Evolutionary conservation across 1,284 basidiomycete genomes (phyloP), one percentile per base, ranked within the genome.

Genomic region (Trametes versicolor): DNA sequence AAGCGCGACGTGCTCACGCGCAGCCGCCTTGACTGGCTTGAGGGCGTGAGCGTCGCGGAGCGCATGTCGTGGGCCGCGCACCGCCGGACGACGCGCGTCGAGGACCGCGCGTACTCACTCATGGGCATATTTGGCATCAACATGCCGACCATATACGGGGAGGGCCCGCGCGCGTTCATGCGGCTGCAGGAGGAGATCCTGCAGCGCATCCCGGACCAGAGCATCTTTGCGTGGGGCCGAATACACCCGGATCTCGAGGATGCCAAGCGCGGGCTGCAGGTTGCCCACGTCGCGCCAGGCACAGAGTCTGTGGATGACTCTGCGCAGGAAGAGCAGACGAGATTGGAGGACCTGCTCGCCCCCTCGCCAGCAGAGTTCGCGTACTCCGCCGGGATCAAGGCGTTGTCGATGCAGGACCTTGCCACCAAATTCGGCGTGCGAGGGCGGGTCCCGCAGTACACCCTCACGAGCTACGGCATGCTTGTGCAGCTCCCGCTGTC

Each of bases 101-200:
- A 43, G 41, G 41, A 43, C 41, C 41, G 41, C 17, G 41, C 41
- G 41, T 43, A 43, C 41, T 43, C 41, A 17, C 41, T 43, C 41
- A 43, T 43, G 41, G 41, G 41, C 41, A 43, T 43, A 10, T 43
- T 43, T 17, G 41, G 41, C 41, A 43, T 43, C 41, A 43, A 43
- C 41, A 43, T 43, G 41, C 41, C 41, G 41, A 43, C 41, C 4
- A 43, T 43, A 13, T 63, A 63, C 36, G 53, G 53, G 37, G 51
- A 54, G 37, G 52, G 52, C 13, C 52, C 52, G 23, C 52, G 52
- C n/a, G 52, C 52, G 37, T 58, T 62, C 61, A 50, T 39, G 12
- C 61, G 55, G 6, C 55, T 62, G 27, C 61, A 57, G 49, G 61
- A 62, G 50, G 54, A 62, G 54, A 62, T 62, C 60, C 47, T 62